Conservation (phyloP, 352 stramenopile genomes). For the Phytophthora tentaculata region DNA sequence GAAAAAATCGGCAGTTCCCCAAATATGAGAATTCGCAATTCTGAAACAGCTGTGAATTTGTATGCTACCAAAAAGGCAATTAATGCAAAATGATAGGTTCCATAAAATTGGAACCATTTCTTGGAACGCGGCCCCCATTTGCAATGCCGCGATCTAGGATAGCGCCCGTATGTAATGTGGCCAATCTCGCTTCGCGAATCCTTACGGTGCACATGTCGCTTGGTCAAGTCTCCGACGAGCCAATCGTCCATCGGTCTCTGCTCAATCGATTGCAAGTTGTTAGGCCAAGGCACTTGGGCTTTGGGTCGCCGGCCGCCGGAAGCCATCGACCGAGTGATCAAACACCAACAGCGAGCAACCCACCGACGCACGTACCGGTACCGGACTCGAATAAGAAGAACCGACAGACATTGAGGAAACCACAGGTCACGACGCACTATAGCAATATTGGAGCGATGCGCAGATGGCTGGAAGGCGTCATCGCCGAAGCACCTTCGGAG, state of each 20-base stretch:
- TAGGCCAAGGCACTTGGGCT: slow-evolving; percentile 19
- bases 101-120: slow-evolving; percentile 16
- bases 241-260: slow-evolving; percentile 23
- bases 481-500: slow-evolving; percentile 20
- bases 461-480: slow-evolving; percentile 23
- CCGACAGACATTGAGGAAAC: background rate
- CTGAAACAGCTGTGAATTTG: background rate
- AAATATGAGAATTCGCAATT: background rate
- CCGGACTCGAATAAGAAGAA: slow-evolving; percentile 11
- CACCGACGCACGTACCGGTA: background rate
- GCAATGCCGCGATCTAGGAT: slow-evolving; percentile 16
- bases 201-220: slow-evolving; percentile 37
- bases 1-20: slow-evolving; percentile 19
- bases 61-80: background rate
- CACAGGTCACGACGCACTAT: background rate
- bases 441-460: slow-evolving; percentile 23
- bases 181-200: slow-evolving; percentile 33
- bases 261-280: slow-evolving; percentile 6
- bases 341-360: slow-evolving; percentile 12
- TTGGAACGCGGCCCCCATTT: too few relatives aligned
- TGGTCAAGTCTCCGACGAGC: slow-evolving; percentile 18
- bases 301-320: slow-evolving; percentile 26
- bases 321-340: slow-evolving; percentile 13
- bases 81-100: slow-evolving; percentile 1
- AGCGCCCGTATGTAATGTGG: slow-evolving; percentile 25